Base-by-base conservation (phyloP, 805 yeast species). In the Danielia oregonensis region DNA sequence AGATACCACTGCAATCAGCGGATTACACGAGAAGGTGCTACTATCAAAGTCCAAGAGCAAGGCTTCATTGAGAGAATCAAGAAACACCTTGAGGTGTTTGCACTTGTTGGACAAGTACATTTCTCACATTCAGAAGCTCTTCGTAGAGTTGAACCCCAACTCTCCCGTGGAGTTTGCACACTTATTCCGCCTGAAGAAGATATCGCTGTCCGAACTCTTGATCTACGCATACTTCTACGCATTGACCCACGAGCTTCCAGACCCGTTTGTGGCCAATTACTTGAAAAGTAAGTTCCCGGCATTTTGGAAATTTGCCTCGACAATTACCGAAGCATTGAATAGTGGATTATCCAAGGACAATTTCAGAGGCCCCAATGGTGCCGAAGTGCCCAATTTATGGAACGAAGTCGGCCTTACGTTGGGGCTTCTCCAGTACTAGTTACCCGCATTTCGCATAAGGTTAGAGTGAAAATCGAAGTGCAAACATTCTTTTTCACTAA, bases 181-280 rank as follows among this genome's bases (percentile, higher is more conserved):
- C 24, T 30, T 44, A 26, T 42, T 57, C 29, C 36, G 46, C 13
- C 33, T 40, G 11, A 43, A 39, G 22, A 37, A 31, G 23, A 25
- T 46, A 15, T 37, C 62, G 25, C 51, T 51, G 0, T 45, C 66
- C 5, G 72, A 71, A 32, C 43, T 69, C 3, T 46, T 73, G 11
- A 52, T 74, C 9, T 52, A 50, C 37, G 66, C 74, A 4, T 63
- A 68, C 42, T 35, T 74, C 4, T 39, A 51, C 36, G 53, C 63
- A 5, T 42, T 61, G 33, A 57, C 65, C 1, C 40, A 35, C 26
- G 55, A 52, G 6, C 53, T 74, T 32, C 72, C 75, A 4, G 72
- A 70, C 37, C 44, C 48, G 17, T 72, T 73, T 42, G 50, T 74
- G 23, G 40, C 33, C 4, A 47, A 44, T n/a, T 70, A 58, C 41